Percentiles rank a stretch among this genome's conserved stretches.
These are phyloP conservation scores for Centella asiatica DNA, from an alignment of 129 eudicot genomes.

Conservation along the genomic window DNA sequence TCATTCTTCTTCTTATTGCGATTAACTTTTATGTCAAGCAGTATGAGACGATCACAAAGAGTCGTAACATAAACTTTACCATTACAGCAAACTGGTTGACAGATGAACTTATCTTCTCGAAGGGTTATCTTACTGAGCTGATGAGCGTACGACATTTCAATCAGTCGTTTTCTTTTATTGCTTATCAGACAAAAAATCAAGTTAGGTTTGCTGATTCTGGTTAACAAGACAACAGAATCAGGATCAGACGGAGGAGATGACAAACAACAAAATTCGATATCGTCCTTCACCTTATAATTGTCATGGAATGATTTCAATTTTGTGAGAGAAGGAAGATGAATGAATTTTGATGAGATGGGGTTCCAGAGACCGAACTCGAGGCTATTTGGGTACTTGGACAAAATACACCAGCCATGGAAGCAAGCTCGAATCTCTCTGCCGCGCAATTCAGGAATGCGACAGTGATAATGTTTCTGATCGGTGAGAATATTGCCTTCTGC, in stretches of 20 bases:
- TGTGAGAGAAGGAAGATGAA: background rate
- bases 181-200: background rate
- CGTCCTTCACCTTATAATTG: too few relatives aligned
- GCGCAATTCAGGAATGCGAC: background rate
- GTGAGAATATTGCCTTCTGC: too few relatives aligned
- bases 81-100: background rate
- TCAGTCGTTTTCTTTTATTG: constrained; percentile 11
- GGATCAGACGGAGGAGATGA: background rate
- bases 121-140: background rate
- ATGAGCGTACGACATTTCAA: constrained; percentile 3
- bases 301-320: background rate
- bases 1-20: too few relatives aligned
- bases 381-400: background rate
- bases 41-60: background rate
- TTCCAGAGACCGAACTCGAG: background rate
- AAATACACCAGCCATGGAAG: background rate
- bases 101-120: background rate
- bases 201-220: background rate
- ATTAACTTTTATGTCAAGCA: background rate
- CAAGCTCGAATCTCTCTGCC: too few relatives aligned
- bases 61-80: constrained; percentile 17
- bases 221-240: background rate
- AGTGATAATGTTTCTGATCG: background rate
- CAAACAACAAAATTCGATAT: background rate
- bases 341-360: background rate